Evolutionary conservation across 169 alveolate species (phyloP).

Genomic region (Perkinsus olseni): DNA sequence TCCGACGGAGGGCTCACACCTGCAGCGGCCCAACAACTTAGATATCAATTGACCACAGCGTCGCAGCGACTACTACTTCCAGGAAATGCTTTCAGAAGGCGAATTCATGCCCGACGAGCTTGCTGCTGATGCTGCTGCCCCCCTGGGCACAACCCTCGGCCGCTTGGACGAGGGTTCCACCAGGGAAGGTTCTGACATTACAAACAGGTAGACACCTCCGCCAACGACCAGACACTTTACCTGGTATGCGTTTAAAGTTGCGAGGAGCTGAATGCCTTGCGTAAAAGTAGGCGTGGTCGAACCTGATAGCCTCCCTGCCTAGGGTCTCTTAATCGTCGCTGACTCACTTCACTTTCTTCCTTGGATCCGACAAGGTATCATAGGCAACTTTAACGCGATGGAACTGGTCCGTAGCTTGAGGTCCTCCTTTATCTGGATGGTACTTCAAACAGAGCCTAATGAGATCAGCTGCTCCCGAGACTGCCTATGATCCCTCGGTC

Average conservation of each 20-base stretch:
- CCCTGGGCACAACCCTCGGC: neutral
- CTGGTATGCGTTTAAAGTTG: neutral
- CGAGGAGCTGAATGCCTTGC: neutral
- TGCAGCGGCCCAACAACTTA: neutral
- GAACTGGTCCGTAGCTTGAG: neutral
- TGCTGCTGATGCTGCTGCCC: neutral
- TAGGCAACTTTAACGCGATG: neutral
- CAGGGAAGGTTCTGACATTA: neutral
- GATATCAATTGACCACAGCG: neutral
- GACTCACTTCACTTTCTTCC: neutral
- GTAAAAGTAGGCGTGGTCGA: neutral
- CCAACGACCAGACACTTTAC: neutral
- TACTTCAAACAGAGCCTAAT: neutral
- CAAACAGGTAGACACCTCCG: too few species aligned
- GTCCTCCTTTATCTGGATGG: neutral
- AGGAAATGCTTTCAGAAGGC: neutral
- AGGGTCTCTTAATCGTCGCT: neutral
- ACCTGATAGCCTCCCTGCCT: neutral
- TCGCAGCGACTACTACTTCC: neutral
- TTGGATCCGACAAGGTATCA: neutral
- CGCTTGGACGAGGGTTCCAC: neutral
- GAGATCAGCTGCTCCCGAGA: neutral
- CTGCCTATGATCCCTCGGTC: too few species aligned
- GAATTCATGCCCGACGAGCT: neutral
- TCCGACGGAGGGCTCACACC: neutral